Conservation (phyloP, 768 basidiomycete species). For the Pisolithus albus region DNA sequence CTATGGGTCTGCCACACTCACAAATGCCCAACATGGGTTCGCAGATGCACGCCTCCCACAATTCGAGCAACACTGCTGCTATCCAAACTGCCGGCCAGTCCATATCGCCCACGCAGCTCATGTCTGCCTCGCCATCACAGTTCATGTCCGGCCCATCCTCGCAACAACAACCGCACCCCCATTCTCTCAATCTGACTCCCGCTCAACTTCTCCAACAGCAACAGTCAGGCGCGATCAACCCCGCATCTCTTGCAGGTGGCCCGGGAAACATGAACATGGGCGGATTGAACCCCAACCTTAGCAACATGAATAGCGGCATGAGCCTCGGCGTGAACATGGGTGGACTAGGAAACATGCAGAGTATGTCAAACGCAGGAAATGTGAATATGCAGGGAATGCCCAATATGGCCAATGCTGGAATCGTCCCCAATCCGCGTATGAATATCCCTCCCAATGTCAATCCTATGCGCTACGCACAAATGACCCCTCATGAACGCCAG, state of each 20-base stretch:
- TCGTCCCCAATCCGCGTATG: conserved; percentile 22
- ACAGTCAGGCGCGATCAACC: conserved; percentile 12
- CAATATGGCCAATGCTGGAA: conserved; percentile 4
- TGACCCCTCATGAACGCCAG: conserved; percentile 24
- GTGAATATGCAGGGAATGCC: conserved; percentile 13
- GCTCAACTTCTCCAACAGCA: conserved; percentile 33
- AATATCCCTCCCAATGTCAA: conserved; percentile 11
- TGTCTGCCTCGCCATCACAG: conserved; percentile 15
- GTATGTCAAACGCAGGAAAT: conserved; percentile 16
- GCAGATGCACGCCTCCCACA: conserved; percentile 5
- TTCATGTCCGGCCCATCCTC: conserved; percentile 15
- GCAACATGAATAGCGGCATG: conserved; percentile 13
- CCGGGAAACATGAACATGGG: conserved; percentile 3
- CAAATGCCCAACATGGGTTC: conserved; percentile 10
- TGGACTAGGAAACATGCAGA: conserved; percentile 12
- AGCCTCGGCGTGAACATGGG: conserved; percentile 16
- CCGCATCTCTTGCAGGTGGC: conserved; percentile 5
- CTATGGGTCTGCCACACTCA: conserved; percentile 11
- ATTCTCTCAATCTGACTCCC: conserved; percentile 26
- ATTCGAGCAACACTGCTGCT: neutral
- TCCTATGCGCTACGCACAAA: conserved; percentile 22
- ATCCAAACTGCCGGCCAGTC: conserved; percentile 13
- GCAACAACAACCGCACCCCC: conserved; percentile 8
- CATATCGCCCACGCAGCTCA: conserved; percentile 18
- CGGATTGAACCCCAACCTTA: conserved; percentile 19